These are phyloP conservation scores for Naganishia sp. DNA, from an alignment of 1,284 basidiomycete species.

Conservation along the genomic window DNA sequence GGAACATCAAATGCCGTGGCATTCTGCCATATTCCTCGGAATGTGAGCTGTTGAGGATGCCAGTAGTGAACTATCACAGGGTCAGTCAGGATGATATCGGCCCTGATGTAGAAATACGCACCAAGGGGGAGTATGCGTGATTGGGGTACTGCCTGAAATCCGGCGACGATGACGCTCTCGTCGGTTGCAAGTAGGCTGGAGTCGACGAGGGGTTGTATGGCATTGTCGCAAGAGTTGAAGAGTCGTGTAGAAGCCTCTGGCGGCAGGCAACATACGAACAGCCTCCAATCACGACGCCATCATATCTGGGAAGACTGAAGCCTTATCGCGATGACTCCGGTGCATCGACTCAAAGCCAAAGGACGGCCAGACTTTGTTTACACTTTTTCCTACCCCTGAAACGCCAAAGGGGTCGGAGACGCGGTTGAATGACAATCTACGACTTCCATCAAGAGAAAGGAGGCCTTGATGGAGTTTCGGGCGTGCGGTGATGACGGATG, in stretches of 20 bases:
- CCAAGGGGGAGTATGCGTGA: constrained; percentile 21
- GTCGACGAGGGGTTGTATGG: constrained; percentile 6
- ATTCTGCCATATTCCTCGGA: constrained; percentile 1
- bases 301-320: too few species aligned
- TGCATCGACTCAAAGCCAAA: background rate
- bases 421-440: background rate
- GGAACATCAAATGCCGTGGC: constrained; percentile 11
- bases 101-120: background rate
- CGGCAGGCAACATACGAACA: too few species aligned
- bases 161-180: constrained; percentile 2
- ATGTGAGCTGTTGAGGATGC: constrained; percentile 17
- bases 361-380: constrained; percentile 12
- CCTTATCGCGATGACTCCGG: too few species aligned
- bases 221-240: constrained; percentile 1
- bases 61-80: constrained; percentile 13
- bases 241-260: background rate
- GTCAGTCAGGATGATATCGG: background rate
- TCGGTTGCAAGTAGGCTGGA: background rate
- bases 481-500: background rate
- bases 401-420: too few species aligned
- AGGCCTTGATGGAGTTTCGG: background rate
- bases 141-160: constrained; percentile 8
- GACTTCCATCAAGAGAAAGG: constrained; percentile 3
- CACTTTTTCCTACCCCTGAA: background rate
- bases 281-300: too few species aligned